Evolutionary conservation across 768 basidiomycete genomes (phyloP).

Genomic region (Gautieria morchelliformis): DNA sequence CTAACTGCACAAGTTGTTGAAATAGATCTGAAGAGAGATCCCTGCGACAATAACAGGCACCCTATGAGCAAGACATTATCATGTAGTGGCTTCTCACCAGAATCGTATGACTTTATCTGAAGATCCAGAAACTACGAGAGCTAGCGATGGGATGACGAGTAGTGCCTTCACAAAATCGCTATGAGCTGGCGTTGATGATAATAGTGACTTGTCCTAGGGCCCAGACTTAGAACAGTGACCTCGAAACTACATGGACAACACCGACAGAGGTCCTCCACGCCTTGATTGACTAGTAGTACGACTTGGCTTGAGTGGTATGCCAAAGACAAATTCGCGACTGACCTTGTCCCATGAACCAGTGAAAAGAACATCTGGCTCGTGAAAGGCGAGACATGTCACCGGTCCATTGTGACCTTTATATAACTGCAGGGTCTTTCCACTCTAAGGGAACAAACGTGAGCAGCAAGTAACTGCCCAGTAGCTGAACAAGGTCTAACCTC

Average conservation of each 20-base stretch:
- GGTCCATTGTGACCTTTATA: slow-evolving; percentile 85
- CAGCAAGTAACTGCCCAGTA: neutral
- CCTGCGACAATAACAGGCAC: slow-evolving; percentile 11
- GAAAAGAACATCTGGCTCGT: slow-evolving; percentile 48
- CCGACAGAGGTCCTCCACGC: slow-evolving; percentile 75
- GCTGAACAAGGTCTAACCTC: slow-evolving; percentile 40
- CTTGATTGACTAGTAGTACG: slow-evolving; percentile 58
- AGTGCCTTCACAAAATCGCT: slow-evolving; percentile 87
- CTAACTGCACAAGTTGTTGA: slow-evolving; percentile 30
- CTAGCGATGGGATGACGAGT: slow-evolving; percentile 54
- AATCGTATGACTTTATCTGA: slow-evolving; percentile 85
- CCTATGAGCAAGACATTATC: neutral
- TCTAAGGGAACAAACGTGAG: slow-evolving; percentile 35
- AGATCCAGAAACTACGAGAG: slow-evolving; percentile 72
- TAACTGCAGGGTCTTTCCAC: slow-evolving; percentile 65
- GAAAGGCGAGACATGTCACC: slow-evolving; percentile 75
- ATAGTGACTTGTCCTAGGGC: slow-evolving; percentile 53
- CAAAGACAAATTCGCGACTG: slow-evolving; percentile 4
- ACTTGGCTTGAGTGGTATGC: neutral
- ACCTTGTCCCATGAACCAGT: slow-evolving; percentile 95
- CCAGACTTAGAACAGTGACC: neutral
- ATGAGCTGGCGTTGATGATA: slow-evolving; percentile 72
- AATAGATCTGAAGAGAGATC: slow-evolving; percentile 8
- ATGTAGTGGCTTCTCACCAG: slow-evolving; percentile 51
- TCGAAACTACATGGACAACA: slow-evolving; percentile 4